Evolutionary conservation across 83 land plant species (phyloP), one percentile per base, ranked within the genome.

Genomic region (Picea mariana): DNA sequence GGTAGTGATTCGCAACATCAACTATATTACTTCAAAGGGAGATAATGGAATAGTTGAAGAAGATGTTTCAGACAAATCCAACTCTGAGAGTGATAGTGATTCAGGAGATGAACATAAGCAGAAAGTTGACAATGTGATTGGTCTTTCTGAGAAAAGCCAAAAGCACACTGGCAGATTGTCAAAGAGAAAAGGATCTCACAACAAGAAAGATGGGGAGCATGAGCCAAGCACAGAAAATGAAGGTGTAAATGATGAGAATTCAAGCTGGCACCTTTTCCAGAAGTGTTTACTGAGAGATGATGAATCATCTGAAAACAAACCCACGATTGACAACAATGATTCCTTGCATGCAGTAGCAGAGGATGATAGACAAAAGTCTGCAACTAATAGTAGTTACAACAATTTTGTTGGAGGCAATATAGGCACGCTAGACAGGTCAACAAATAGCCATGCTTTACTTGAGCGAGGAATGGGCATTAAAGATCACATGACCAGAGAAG

Each of bases 1-100:
- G 66, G 40, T 79, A 27, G 80, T 79, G 24, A 79, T 79, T 79
- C 80, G 80, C 21, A 79, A 79, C 49, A 79, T 79, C 80, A 79
- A 79, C 67, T 79, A 79, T 61, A 38, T 61, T 31, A 59, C 80
- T 31, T 60, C 42, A 31, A 79, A 62, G 80, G 27, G 58, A 75
- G 16, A 79, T 60, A 64, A 60, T 59, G 67, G 67, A 16, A 26
- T 17, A 79, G 31, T 26, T 27, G 66, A 79, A 31, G 66, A 62
- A 67, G 24, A 27, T 23, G 71, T 2, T 27, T 23, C 31, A 67
- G 71, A 58, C 15, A 67, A 67, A 26, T 79, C 47, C 24, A 38
- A 59, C 23, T 24, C 80, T 31, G 67, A 79, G 67, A 62, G 66
- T 79, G 80, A 79, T 62, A 31, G 63, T 38, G 38, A 60, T 61